Evolutionary conservation across 2,329 filamentous ascomycete species (phyloP).

Genomic region (Pseudocercospora musae): DNA sequence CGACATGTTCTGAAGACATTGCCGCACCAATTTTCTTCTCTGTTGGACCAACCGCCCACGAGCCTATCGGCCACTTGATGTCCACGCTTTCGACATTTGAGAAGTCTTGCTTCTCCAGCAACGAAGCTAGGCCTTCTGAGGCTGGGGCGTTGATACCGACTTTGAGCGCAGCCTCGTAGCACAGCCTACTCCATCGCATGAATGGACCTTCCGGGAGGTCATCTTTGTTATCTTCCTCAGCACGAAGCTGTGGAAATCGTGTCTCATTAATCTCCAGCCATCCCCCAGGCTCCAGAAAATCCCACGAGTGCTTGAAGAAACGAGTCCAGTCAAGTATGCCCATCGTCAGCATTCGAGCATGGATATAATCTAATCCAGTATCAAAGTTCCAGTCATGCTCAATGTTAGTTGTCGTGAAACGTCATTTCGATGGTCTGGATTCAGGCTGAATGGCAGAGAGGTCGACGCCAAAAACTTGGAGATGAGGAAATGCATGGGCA

Average conservation of each 20-base stretch:
- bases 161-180: constrained; percentile 1
- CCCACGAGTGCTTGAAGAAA: constrained; percentile 14
- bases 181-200: constrained; percentile 1
- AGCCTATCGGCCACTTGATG: constrained; percentile 40
- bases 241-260: neutral
- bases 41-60: constrained; percentile 37
- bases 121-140: neutral
- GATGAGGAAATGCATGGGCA: constrained; percentile 14
- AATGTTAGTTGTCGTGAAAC: constrained; percentile 48
- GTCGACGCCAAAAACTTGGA: constrained; percentile 41
- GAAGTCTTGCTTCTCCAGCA: constrained; percentile 36
- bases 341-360: constrained; percentile 47
- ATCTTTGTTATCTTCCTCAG: neutral
- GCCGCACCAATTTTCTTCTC: constrained; percentile 36
- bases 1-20: constrained; percentile 14
- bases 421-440: constrained; percentile 46
- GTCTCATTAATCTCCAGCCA: constrained; percentile 16
- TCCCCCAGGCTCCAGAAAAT: constrained; percentile 19
- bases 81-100: constrained; percentile 40
- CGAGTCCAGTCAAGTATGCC: constrained; percentile 45
- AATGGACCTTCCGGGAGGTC: neutral
- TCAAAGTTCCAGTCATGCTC: constrained; percentile 41
- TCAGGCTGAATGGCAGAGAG: constrained; percentile 48
- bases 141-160: constrained; percentile 2
- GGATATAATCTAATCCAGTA: constrained; percentile 39